phyloP scores from a whole-genome alignment of 1,284 basidiomycete genomes.

The Cryptococcus sp. region DNA sequence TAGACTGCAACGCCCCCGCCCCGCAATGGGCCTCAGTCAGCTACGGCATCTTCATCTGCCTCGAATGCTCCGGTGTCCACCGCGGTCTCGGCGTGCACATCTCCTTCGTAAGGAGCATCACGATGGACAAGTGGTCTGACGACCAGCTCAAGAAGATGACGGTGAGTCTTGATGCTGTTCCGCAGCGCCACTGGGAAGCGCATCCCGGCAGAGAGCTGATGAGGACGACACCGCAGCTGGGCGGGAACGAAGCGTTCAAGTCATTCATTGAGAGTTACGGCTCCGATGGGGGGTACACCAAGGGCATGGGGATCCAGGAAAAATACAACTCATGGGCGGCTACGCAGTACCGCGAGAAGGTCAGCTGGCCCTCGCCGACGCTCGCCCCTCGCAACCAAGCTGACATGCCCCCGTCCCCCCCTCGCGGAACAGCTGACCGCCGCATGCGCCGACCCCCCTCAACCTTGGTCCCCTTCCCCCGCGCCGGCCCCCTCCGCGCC shows the following conservation, averaged over 20 bases:
- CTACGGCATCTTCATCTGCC: conserved; percentile 76
- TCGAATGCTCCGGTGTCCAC: conserved; percentile 86
- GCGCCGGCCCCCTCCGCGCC: conserved; percentile 38
- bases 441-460: conserved; percentile 41
- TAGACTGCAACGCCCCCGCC: conserved; percentile 77
- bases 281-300: conserved; percentile 70
- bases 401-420: not conserved
- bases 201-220: too few relatives aligned
- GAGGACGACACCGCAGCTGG: conserved; percentile 57
- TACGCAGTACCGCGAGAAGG: conserved; percentile 86
- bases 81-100: conserved; percentile 55
- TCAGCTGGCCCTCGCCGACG: conserved; percentile 35
- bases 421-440: conserved; percentile 45
- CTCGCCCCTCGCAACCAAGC: not conserved
- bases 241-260: conserved; percentile 77
- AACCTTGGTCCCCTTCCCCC: conserved; percentile 42
- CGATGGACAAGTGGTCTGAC: conserved; percentile 93
- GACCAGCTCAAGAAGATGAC: conserved; percentile 88
- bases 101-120: conserved; percentile 85
- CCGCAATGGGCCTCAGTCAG: conserved; percentile 80
- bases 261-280: conserved; percentile 72
- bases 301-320: conserved; percentile 66
- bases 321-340: conserved; percentile 92
- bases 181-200: too few relatives aligned
- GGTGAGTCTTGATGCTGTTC: conserved; percentile 52